A percentile compares a stretch with the other conserved stretches of the same genome.
Evolutionary conservation across 2,329 filamentous ascomycete genomes (phyloP).

Genomic region (Alternaria atra): DNA sequence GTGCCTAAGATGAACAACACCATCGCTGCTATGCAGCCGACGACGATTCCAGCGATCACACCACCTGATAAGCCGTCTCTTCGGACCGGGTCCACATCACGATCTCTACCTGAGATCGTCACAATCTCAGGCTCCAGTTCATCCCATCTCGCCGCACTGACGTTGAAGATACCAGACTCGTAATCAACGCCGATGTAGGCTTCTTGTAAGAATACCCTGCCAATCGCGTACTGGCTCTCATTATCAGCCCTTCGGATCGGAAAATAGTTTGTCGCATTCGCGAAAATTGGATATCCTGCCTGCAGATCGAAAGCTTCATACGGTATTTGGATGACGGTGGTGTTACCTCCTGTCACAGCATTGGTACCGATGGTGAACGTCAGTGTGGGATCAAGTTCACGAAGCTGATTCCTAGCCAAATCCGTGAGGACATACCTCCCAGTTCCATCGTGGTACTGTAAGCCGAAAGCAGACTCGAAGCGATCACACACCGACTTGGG

Average conservation of each 20-base stretch:
- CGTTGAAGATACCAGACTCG: slow-evolving; percentile 50
- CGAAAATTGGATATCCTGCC: slow-evolving; percentile 60
- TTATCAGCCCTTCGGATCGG: slow-evolving; percentile 66
- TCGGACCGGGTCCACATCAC: not conserved
- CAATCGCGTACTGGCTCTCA: slow-evolving; percentile 66
- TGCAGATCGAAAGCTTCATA: slow-evolving; percentile 58
- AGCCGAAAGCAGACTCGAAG: slow-evolving; percentile 1
- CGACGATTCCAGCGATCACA: not conserved
- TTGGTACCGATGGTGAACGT: not conserved
- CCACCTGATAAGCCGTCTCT: not conserved
- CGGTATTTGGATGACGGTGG: slow-evolving; percentile 48
- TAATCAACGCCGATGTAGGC: slow-evolving; percentile 59
- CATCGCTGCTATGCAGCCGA: not conserved
- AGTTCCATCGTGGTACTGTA: slow-evolving; percentile 1
- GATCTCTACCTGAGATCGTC: not conserved
- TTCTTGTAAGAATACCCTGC: slow-evolving; percentile 73
- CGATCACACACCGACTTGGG: slow-evolving; percentile 3
- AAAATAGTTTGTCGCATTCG: slow-evolving; percentile 72
- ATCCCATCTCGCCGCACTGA: slow-evolving; percentile 4
- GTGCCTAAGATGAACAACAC: rapidly evolving
- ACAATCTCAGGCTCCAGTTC: not conserved
- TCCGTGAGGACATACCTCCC: not conserved
- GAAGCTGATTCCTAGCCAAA: not conserved
- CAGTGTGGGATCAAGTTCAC: not conserved
- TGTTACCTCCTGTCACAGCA: not conserved